phyloP scores from a whole-genome alignment of 495 filamentous ascomycete species.

The Halenospora varia region DNA sequence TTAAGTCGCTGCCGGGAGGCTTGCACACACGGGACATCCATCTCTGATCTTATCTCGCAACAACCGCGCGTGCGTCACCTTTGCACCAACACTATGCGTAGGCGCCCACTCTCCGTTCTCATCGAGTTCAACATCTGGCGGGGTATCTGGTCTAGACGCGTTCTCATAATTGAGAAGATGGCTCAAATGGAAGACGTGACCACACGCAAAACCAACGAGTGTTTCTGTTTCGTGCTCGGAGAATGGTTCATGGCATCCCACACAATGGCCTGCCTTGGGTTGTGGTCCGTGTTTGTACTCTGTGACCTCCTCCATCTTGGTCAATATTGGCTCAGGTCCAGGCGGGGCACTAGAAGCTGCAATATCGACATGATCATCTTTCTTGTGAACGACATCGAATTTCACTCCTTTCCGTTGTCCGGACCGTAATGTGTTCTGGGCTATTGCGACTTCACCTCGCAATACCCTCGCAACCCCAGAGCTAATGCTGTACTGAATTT shows the following conservation, averaged over 20 bases:
- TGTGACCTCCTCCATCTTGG: constrained; percentile 6
- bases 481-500: constrained; percentile 86
- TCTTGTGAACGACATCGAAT: constrained; percentile 65
- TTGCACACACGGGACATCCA: constrained; percentile 63
- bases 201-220: constrained; percentile 86
- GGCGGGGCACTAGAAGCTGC: constrained; percentile 28
- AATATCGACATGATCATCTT: constrained; percentile 35
- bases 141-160: constrained; percentile 34
- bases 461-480: constrained; percentile 85
- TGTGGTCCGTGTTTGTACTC: constrained; percentile 15
- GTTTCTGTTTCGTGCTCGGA: constrained; percentile 62
- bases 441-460: constrained; percentile 77
- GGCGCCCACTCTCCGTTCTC: constrained; percentile 37
- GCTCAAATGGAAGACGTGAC: constrained; percentile 83
- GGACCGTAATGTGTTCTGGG: constrained; percentile 70
- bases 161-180: constrained; percentile 61
- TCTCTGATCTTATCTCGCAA: constrained; percentile 65
- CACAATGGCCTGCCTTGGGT: constrained; percentile 51
- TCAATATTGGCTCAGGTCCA: constrained; percentile 5
- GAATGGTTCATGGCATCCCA: constrained; percentile 60
- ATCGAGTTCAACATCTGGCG: constrained; percentile 36
- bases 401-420: constrained; percentile 82
- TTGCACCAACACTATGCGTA: constrained; percentile 67
- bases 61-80: constrained; percentile 84
- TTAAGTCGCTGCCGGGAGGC: background rate